Evolutionary conservation across 495 filamentous ascomycete species (phyloP), one percentile per base, ranked within the genome.

Genomic region (Penicillium taxi): DNA sequence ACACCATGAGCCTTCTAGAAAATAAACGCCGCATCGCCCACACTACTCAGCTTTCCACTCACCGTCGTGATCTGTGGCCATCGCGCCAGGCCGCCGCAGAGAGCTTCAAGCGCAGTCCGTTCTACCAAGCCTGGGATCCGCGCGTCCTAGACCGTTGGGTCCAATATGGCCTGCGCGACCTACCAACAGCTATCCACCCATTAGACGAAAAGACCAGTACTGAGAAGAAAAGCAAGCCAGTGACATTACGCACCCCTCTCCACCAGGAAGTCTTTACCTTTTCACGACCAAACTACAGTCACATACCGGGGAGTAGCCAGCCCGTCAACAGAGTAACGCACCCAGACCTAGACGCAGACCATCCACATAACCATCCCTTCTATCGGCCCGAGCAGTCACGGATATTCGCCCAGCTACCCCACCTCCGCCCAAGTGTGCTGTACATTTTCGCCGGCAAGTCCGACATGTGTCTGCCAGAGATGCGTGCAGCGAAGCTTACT

Each of bases 371-470:
- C 9, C 72, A 67, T 41, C 78, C 77, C 1, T 86, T 94, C 61
- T 89, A 91, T 66, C 70, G 84, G 3, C 69, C 85, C 19, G 91
- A 94, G 48, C 74, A 81, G 4, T 50, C 57, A 15, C 55, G 57
- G 7, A 78, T 82, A 21, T 81, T 84, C 39, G 43, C 64, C 1
- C 65, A 78, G 30, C 72, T 98, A 3, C 78, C 78, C 0, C 53
- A 72, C 41, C 61, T 98, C 22, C 74, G 82, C 2, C 86, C 90
- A 0, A 80, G 77, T n/a, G 80, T 83, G 13, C 62, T 95, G 13
- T 98, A 87, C 61, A 64, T 96, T 30, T 87, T 89, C 55, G 90
- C 78, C 19, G 73, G 59, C 5, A 61, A 69, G 22, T 85, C 79
- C 7, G 56, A 74, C 5, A 68, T 95, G 44, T 82, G 75, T 16